Conservation (phyloP, 306 rosid genomes). For the Ziziphus jujuba region DNA sequence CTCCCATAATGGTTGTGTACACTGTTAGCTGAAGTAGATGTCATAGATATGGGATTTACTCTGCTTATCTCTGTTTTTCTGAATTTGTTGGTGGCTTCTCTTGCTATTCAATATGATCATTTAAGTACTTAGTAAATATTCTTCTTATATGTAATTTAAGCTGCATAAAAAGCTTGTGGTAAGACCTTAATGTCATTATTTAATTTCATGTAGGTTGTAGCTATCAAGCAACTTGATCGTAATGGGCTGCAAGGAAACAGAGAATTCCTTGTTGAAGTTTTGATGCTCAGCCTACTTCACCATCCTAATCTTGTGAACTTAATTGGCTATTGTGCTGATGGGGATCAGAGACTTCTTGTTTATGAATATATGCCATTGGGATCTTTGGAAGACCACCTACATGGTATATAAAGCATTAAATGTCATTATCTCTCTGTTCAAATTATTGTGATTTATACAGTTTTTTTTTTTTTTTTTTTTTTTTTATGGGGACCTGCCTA, state of each 20-base stretch:
- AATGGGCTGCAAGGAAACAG: constrained; percentile 65
- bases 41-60: background rate
- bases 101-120: background rate
- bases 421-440: background rate
- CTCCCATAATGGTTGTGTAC: background rate
- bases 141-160: background rate
- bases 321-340: constrained; percentile 63
- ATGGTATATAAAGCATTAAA: constrained; percentile 35
- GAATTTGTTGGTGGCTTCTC: constrained; percentile 1
- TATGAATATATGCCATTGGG: constrained; percentile 60
- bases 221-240: constrained; percentile 59
- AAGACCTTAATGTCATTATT: constrained; percentile 14
- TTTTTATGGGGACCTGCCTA: background rate
- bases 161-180: constrained; percentile 1
- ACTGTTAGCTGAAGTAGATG: background rate
- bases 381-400: constrained; percentile 55
- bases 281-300: constrained; percentile 59
- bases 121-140: background rate
- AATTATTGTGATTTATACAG: background rate
- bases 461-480: background rate
- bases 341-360: constrained; percentile 61
- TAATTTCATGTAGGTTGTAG: constrained; percentile 44
- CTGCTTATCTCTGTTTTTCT: background rate
- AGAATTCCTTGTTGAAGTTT: constrained; percentile 58
- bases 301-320: constrained; percentile 59